A percentile compares a stretch with the other conserved stretches of the same genome.
Evolutionary conservation across 2,329 filamentous ascomycete genomes (phyloP).

Genomic region (Phialophora verrucosa): DNA sequence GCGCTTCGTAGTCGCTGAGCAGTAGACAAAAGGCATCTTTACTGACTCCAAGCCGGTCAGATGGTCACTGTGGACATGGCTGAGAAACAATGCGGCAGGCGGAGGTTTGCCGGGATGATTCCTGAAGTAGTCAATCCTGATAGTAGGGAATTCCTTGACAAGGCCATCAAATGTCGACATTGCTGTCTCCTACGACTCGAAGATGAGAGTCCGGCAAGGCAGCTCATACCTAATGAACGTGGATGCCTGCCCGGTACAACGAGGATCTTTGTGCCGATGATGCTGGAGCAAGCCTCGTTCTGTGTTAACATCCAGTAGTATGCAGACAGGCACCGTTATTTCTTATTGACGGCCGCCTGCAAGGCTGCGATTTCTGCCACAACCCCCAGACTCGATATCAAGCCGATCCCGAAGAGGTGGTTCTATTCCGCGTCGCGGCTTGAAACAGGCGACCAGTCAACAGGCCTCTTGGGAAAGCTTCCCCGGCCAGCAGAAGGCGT

Average conservation of each 20-base stretch:
- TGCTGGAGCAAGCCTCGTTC: not conserved
- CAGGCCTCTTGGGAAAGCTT: slow-evolving; percentile 15
- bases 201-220: not conserved
- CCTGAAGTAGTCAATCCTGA: slow-evolving; percentile 84
- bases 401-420: not conserved
- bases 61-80: slow-evolving; percentile 92
- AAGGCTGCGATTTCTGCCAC: slow-evolving; percentile 21
- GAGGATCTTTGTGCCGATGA: not conserved
- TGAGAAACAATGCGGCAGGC: slow-evolving; percentile 84
- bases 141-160: slow-evolving; percentile 77
- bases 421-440: slow-evolving; percentile 7
- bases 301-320: not conserved
- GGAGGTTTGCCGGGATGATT: slow-evolving; percentile 59
- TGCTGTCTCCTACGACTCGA: not conserved
- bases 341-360: not conserved
- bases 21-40: slow-evolving; percentile 84
- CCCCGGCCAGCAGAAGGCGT: slow-evolving; percentile 20
- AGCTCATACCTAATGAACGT: not conserved
- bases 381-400: not conserved
- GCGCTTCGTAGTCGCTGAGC: slow-evolving; percentile 80
- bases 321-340: not conserved
- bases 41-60: slow-evolving; percentile 78
- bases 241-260: not conserved
- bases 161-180: slow-evolving; percentile 82
- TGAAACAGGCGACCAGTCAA: slow-evolving; percentile 18